Base-by-base conservation (phyloP, 2,329 filamentous ascomycete genomes). In the Coccinonectria pachysandricola region DNA sequence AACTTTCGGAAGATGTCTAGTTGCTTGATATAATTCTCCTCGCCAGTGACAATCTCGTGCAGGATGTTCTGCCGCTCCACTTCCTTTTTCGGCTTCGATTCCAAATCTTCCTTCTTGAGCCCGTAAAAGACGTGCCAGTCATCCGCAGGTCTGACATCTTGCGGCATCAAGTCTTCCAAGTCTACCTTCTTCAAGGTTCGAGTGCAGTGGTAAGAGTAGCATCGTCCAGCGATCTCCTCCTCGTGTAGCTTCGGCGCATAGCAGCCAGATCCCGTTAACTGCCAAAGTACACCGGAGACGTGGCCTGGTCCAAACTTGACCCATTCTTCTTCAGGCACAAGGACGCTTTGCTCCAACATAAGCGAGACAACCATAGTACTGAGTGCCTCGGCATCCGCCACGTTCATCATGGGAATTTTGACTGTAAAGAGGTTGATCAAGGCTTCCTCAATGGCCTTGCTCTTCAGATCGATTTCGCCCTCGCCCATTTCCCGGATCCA, bases 391-490 rank as follows among this genome's bases (percentile, higher is more conserved):
- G 91, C 91, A 62, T 98, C 92, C 5, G 88, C 87, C 21, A 91
- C 88, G 44, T 98, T 96, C 85, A 98, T 95, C 1, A 86, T 98
- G 1, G 91, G 87, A 1, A 98, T 86, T 54, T 95, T 96, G 56
- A 83, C 73, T 2, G 84, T 93, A 52, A 98, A 96, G 6, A 98
- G 64, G 15, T 78, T 81, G 21, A 94, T 77, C 21, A 98, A 66
- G 3, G 84, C 87, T 41, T 96, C 87, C 32, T 85, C 79, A 26
- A 98, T 76, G 2, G 81, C 78, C 46, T 85, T 82, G 48, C 81
- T 74, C 49, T 81, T 86, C 23, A 98, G 60, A 53, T 98, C 86
- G 8, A 79, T 75, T 48, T 95, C 88, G 19, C 88, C 87, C 42
- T 95, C 87, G 8, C 84, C 84, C 71, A 96, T 79, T 30, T 80